Base-by-base conservation (phyloP, 495 filamentous ascomycete species). In the Gamarada debralockiae region DNA sequence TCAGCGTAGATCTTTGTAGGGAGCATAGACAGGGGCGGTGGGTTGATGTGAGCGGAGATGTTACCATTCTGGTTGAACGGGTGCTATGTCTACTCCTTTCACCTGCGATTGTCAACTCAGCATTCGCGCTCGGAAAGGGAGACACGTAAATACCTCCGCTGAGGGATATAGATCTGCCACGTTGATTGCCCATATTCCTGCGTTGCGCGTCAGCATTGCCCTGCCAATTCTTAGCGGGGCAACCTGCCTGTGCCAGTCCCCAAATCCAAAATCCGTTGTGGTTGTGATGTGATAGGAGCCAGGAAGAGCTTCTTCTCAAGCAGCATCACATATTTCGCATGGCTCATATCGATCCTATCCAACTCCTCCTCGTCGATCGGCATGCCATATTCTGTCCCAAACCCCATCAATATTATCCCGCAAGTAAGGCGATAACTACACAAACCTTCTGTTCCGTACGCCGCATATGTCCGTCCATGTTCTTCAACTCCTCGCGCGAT, bases 211-310 rank as follows among this genome's bases (percentile, higher is more conserved):
- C 22, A 44, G 41, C 41, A 23, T 22, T 25, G 3, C 10, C n/a
- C n/a, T n/a, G n/a, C 10, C 12, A 44, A 25, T 21, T 12, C 23
- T 13, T 24, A 20, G 7, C 20, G 9, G 9, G 20, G 23, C 76
- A 73, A 81, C 53, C 74, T 73, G 36, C 77, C 78, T 2, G 73
- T 77, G 0, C 79, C 80, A 12, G 79, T 82, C n/a, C 81, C 82
- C 40, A 82, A 61, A 53, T 85, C 82, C 7, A 86, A 69, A 37
- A 84, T 76, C 9, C 71, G 66, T 21, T 56, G 74, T 1, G 77
- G 72, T n/a, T 75, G 66, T 9, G 65, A 42, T 15, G 65, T 72
- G 7, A 89, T 67, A 3, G 85, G 85, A 0, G 85, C 75, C 3
- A 83, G 65, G 57, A 73, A 78, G 7, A 84, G 67, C 36, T 73